phyloP scores from a whole-genome alignment of 2,329 filamentous ascomycete genomes.

The Fusarium denticulatum region DNA sequence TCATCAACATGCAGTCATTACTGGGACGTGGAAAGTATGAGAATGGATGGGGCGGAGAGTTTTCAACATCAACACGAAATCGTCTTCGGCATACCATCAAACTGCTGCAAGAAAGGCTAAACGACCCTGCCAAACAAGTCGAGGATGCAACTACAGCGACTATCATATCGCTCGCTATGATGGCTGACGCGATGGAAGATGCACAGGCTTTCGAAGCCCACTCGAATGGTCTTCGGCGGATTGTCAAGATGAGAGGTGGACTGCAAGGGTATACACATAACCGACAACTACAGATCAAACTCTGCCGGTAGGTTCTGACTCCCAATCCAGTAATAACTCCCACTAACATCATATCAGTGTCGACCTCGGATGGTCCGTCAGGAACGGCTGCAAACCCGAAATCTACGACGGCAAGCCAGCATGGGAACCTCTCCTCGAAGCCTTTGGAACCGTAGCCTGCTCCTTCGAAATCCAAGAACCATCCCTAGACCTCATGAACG shows the following conservation, averaged over 20 bases:
- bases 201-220: slow-evolving; percentile 30
- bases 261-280: slow-evolving; percentile 39
- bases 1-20: slow-evolving; percentile 2
- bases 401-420: slow-evolving; percentile 31
- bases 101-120: slow-evolving; percentile 28
- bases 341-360: slow-evolving; percentile 21
- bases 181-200: slow-evolving; percentile 38
- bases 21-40: neutral
- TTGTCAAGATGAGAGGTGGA: slow-evolving; percentile 43
- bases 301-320: slow-evolving; percentile 39
- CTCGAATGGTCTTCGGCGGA: slow-evolving; percentile 35
- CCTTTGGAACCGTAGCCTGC: neutral
- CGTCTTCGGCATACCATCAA: slow-evolving; percentile 31
- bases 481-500: neutral
- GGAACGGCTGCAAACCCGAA: slow-evolving; percentile 38
- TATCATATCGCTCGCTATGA: slow-evolving; percentile 35
- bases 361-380: slow-evolving; percentile 44
- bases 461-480: slow-evolving; percentile 1
- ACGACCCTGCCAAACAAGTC: slow-evolving; percentile 20
- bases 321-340: accelerated
- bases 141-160: slow-evolving; percentile 35
- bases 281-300: slow-evolving; percentile 41
- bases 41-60: neutral
- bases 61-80: slow-evolving; percentile 22
- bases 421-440: slow-evolving; percentile 31